Evolutionary conservation across 2,329 filamentous ascomycete species (phyloP).

Genomic region (Myriosclerotinia duriaeana): DNA sequence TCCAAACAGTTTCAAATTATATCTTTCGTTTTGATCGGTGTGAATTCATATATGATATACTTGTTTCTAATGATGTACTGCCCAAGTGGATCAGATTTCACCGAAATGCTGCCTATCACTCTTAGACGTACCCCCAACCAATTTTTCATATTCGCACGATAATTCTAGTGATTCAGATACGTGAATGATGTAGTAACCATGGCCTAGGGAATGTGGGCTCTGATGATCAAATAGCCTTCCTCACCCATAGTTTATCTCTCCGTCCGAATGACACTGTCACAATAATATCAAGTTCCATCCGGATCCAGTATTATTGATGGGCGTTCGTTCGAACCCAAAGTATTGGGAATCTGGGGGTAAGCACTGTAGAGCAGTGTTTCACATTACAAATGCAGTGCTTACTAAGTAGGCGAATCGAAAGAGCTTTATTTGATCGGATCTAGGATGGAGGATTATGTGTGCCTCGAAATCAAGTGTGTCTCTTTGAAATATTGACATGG

Average conservation of each 20-base stretch:
- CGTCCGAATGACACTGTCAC: too few relatives aligned
- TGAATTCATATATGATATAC: not conserved
- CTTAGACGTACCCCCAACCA: not conserved
- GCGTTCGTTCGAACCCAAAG: too few relatives aligned
- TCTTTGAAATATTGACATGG: not conserved
- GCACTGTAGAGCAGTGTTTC: not conserved
- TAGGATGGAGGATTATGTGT: not conserved
- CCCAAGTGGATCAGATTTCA: not conserved
- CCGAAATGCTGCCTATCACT: not conserved
- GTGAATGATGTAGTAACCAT: not conserved
- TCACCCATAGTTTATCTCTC: not conserved
- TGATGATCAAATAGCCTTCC: not conserved
- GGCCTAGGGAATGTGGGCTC: not conserved
- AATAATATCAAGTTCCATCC: too few relatives aligned
- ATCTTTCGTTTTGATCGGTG: not conserved
- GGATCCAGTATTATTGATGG: too few relatives aligned
- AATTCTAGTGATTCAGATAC: not conserved
- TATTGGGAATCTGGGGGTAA: too few relatives aligned
- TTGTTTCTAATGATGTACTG: not conserved
- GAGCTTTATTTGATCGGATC: not conserved
- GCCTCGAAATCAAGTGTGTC: not conserved
- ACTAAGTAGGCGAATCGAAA: not conserved
- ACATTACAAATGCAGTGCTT: not conserved
- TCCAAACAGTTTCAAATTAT: not conserved
- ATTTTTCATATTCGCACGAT: not conserved